These are phyloP conservation scores for Durio zibethinus DNA, from an alignment of 345 rosid genomes.

Conservation along the genomic window DNA sequence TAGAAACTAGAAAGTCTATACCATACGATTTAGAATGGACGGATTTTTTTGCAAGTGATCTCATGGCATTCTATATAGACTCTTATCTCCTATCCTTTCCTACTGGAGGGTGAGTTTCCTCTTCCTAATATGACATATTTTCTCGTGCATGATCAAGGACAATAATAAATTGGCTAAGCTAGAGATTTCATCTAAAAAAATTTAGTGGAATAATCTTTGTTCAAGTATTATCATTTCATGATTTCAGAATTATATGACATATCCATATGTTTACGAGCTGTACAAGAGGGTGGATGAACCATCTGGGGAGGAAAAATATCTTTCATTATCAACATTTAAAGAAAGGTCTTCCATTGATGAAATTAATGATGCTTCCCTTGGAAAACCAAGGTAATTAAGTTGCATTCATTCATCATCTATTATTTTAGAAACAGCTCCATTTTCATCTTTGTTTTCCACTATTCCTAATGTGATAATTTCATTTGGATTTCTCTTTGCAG, in stretches of 20 bases:
- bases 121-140: background rate
- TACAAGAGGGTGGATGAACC: constrained; percentile 67
- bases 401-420: background rate
- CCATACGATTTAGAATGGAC: background rate
- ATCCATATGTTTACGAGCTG: constrained; percentile 58
- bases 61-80: background rate
- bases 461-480: background rate
- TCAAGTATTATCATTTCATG: background rate
- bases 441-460: background rate
- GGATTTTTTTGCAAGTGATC: background rate
- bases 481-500: constrained; percentile 27
- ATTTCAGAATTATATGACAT: constrained; percentile 55
- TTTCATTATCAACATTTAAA: constrained; percentile 48
- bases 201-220: background rate
- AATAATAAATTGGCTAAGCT: background rate
- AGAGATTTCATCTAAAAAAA: background rate
- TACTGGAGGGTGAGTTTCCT: background rate
- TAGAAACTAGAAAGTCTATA: no score
- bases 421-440: background rate
- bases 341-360: constrained; percentile 64
- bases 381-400: constrained; percentile 56
- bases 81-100: background rate
- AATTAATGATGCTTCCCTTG: constrained; percentile 70
- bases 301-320: constrained; percentile 59
- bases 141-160: background rate